Base-by-base conservation (phyloP, 1,139 yeast genomes). In the Martiniozyma asiatica region DNA sequence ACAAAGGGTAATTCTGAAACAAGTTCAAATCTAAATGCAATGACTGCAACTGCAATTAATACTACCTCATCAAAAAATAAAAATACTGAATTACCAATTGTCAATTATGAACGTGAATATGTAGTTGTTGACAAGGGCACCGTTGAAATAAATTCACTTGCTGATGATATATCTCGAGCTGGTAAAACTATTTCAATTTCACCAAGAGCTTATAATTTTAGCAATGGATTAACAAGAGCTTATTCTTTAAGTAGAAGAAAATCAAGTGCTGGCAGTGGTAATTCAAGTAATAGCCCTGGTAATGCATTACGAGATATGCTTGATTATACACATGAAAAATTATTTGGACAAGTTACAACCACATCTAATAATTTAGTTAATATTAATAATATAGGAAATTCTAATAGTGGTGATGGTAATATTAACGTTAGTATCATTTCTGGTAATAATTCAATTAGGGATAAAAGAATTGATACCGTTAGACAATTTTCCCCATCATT, bases 91-190 rank as follows among this genome's bases (percentile, higher is more conserved):
- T 12, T 17, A 17, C 18, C 18, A 17, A n/a, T n/a, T n/a, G n/a
- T n/a, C 10, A 13, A 64, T 22, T 58, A 75, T 34, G 93, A 80
- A 43, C 73, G 72, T 40, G 96, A 85, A 46, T 89, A 89, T 45
- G 97, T 89, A 26, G 94, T 89, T 23, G 89, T 89, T 16, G 97
- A 89, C 51, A 87, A 85, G 53, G 68, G 93, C 32, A 84, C 92
- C 0, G 96, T 89, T 4, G 97, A 89, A 52, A 94, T 89, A 8
- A 89, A 89, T 56, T 92, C 94, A 1, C 62, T 89, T 34, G 97
- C 97, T 8, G 97, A 89, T 53, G 94, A 85, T 50, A 60, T 87
- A 33, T 89, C 81, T 2, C 66, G 67, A 39, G 27, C 22, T 7
- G 24, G 21, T 15, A 32, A 35, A 29, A 32, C 24, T 25, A 27